phyloP scores from a whole-genome alignment of 2,329 filamentous ascomycete species.

The Elsinoe australis region DNA sequence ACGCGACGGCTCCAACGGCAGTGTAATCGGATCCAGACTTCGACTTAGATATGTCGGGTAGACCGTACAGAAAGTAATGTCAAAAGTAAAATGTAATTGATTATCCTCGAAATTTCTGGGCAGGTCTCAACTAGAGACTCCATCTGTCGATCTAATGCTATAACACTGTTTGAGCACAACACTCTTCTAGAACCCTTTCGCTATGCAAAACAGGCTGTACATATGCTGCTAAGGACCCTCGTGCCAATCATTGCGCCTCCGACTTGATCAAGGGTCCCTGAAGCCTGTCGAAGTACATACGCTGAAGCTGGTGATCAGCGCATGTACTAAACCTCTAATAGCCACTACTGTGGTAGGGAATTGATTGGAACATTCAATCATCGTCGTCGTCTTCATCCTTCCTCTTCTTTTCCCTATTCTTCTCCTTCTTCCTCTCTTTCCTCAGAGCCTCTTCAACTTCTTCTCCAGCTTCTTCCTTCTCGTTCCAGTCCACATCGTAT shows the following conservation, averaged over 20 bases:
- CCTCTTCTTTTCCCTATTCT: slow-evolving; percentile 30
- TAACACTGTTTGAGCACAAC: not conserved
- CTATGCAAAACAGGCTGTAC: slow-evolving; percentile 13
- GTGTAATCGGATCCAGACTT: not conserved
- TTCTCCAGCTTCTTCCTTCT: slow-evolving; percentile 51
- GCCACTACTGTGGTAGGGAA: no score
- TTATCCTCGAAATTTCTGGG: not conserved
- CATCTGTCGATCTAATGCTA: slow-evolving; percentile 13
- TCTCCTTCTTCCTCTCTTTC: slow-evolving; percentile 40
- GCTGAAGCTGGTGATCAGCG: no score
- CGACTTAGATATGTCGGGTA: no score
- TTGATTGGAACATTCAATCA: no score
- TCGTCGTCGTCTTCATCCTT: slow-evolving; percentile 33
- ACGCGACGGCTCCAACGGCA: not conserved
- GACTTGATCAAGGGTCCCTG: no score
- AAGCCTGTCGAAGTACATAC: no score
- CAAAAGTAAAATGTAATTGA: no score
- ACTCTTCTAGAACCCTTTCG: no score
- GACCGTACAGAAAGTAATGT: no score
- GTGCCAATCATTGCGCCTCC: no score
- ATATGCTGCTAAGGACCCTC: no score
- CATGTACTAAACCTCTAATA: no score
- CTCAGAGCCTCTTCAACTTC: slow-evolving; percentile 50
- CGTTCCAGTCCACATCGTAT: slow-evolving; percentile 86
- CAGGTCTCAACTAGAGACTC: slow-evolving; percentile 11